Conservation (phyloP, 176 grass and related monocot genomes). For the Oryza nivara region DNA sequence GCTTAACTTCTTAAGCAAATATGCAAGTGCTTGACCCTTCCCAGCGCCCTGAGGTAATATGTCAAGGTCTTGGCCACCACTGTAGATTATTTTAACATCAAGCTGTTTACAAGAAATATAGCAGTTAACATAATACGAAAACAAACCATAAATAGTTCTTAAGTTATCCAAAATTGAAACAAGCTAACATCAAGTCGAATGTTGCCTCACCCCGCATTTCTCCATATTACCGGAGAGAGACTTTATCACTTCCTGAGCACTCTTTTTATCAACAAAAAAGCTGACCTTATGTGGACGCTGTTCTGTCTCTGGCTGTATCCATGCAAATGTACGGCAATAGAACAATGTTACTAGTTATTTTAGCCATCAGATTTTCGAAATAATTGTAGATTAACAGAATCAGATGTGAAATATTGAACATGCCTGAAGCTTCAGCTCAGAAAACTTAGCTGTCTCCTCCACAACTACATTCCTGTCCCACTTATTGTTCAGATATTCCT, state of each 20-base stretch:
- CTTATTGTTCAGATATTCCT: slow-evolving; percentile 68
- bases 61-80: slow-evolving; percentile 83
- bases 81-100: slow-evolving; percentile 94
- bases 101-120: slow-evolving; percentile 56
- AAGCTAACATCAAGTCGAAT: not conserved
- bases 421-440: slow-evolving; percentile 72
- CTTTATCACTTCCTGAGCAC: slow-evolving; percentile 66
- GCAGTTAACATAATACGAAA: slow-evolving; percentile 8
- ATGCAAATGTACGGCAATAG: slow-evolving; percentile 23
- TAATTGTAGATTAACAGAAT: not conserved
- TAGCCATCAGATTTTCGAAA: not conserved
- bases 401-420: slow-evolving; percentile 7
- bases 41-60: slow-evolving; percentile 83
- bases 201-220: slow-evolving; percentile 54
- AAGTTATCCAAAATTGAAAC: not conserved
- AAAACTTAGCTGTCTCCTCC: slow-evolving; percentile 62
- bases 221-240: slow-evolving; percentile 57
- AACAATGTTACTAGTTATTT: not conserved
- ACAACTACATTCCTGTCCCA: slow-evolving; percentile 78
- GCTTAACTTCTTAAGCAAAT: slow-evolving; percentile 81
- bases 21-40: slow-evolving; percentile 90
- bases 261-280: slow-evolving; percentile 69
- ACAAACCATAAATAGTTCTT: not conserved
- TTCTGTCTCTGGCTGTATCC: slow-evolving; percentile 68
- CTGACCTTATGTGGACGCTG: slow-evolving; percentile 80